These are phyloP conservation scores for Kwoniella dendrophila DNA, from an alignment of 768 basidiomycete genomes.

Conservation along the genomic window DNA sequence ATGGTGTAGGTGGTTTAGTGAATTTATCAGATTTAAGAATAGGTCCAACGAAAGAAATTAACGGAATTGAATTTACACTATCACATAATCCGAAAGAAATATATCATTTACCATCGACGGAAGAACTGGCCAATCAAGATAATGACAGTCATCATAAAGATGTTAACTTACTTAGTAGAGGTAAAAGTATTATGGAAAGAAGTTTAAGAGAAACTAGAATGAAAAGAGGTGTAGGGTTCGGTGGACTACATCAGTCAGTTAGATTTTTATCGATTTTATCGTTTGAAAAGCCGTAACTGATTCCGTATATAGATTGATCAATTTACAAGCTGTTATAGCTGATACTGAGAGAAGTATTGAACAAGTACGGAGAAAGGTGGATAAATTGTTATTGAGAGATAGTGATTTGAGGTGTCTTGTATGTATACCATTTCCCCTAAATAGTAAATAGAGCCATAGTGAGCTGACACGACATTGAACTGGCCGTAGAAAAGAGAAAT, in stretches of 20 bases:
- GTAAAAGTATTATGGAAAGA: slow-evolving; percentile 42
- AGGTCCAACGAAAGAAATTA: slow-evolving; percentile 9
- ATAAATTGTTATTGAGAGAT: slow-evolving; percentile 54
- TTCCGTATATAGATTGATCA: slow-evolving; percentile 56
- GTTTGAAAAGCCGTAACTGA: slow-evolving; percentile 12
- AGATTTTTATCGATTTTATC: not conserved
- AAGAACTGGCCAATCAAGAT: slow-evolving; percentile 24
- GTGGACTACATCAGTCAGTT: slow-evolving; percentile 64
- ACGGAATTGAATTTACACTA: slow-evolving; percentile 45
- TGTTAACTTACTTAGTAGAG: slow-evolving; percentile 33
- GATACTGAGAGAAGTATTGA: slow-evolving; percentile 57
- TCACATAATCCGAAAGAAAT: slow-evolving; percentile 22
- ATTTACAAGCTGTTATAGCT: slow-evolving; percentile 58
- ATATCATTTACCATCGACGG: slow-evolving; percentile 27
- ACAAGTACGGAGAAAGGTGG: slow-evolving; percentile 54
- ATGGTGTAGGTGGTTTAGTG: slow-evolving; percentile 25
- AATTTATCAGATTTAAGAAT: slow-evolving; percentile 31
- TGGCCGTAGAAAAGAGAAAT: slow-evolving; percentile 76
- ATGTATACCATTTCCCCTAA: slow-evolving; percentile 24
- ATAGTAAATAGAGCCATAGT: no score
- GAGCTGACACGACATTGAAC: no score
- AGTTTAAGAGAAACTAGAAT: slow-evolving; percentile 55
- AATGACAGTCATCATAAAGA: slow-evolving; percentile 61
- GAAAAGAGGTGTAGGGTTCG: slow-evolving; percentile 53
- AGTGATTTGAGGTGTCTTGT: slow-evolving; percentile 59